Percentiles rank a stretch among this genome's conserved stretches.
phyloP scores from a whole-genome alignment of 805 yeast species.

The Kuraishia piskuri region DNA sequence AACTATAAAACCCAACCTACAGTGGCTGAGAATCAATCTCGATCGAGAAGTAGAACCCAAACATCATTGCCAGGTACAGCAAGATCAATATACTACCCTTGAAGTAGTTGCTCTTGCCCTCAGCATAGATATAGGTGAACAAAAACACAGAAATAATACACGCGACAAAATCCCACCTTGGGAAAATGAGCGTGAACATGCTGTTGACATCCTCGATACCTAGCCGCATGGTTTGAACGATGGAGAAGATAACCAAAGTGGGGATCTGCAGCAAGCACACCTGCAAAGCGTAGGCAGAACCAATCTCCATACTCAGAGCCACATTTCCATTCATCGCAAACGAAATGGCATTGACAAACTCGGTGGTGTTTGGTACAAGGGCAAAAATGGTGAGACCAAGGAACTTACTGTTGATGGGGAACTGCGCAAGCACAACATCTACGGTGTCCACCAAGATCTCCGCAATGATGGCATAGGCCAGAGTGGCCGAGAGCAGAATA shows the following conservation, averaged over 20 bases:
- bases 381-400: conserved; percentile 94
- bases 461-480: conserved; percentile 87
- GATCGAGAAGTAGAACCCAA: conserved; percentile 71
- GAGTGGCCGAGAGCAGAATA: conserved; percentile 75
- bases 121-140: conserved; percentile 91
- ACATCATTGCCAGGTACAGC: conserved; percentile 62
- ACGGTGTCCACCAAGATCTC: conserved; percentile 91
- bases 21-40: conserved; percentile 20
- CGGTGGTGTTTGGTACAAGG: conserved; percentile 93
- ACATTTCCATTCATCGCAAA: conserved; percentile 96
- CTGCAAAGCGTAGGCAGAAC: conserved; percentile 94
- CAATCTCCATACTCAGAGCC: conserved; percentile 95
- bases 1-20: conserved; percentile 4
- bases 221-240: conserved; percentile 34
- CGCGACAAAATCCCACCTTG: conserved; percentile 91
- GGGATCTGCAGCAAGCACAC: conserved; percentile 94
- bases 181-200: conserved; percentile 80
- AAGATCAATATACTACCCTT: conserved; percentile 86
- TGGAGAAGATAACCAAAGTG: conserved; percentile 71
- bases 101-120: conserved; percentile 93
- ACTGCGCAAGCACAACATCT: conserved; percentile 70
- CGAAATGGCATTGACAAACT: conserved; percentile 91
- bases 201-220: conserved; percentile 23
- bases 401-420: conserved; percentile 84
- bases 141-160: conserved; percentile 77